Base-by-base conservation (phyloP, 768 basidiomycete species). In the Trametes sanguinea region DNA sequence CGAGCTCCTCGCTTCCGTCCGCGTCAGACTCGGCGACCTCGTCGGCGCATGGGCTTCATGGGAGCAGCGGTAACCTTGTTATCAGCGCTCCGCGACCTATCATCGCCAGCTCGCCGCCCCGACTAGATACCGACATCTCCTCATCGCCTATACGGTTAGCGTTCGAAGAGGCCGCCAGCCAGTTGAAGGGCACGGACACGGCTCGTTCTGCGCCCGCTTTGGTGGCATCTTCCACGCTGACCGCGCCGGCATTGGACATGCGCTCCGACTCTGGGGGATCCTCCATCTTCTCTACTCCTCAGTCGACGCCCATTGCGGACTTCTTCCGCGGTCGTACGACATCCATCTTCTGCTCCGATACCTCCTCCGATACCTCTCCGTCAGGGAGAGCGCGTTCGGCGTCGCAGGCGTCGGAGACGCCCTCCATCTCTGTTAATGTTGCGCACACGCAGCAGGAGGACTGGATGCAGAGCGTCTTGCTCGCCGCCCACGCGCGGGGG, bases 391-490 rank as follows among this genome's bases (percentile, higher is more conserved):
- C 61, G 13, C 62, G 65, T 7, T 57, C 67, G 9, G 64, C 64
- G 6, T 63, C 68, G 58, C 66, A 68, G 60, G 78, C 77, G 40
- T 80, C 81, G 30, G 81, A 81, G 60, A 81, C 80, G 66, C 72
- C 84, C 42, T 81, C 80, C 17, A 68, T 83, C 50, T 42, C 76
- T 35, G 52, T 75, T 62, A 71, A 66, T 60, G 65, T 67, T 67
- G 68, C 82, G 61, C 81, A 81, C 75, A 76, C 42, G 74, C 78
- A 44, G 79, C 63, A 78, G 61, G 87, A 84, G 51, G 84, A 90
- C 69, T 93, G 91, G 90, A 87, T 87, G 48, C 77, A 80, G 68
- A 88, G 86, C 66, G 90, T 92, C 51, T 71, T 92, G 60, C 72
- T 85, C 73, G 88, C 87, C n/a, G 88, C 67, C 1, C 51, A 58